phyloP scores from a whole-genome alignment of 1,139 yeast species.

The Blastobotrys capitulatus region DNA sequence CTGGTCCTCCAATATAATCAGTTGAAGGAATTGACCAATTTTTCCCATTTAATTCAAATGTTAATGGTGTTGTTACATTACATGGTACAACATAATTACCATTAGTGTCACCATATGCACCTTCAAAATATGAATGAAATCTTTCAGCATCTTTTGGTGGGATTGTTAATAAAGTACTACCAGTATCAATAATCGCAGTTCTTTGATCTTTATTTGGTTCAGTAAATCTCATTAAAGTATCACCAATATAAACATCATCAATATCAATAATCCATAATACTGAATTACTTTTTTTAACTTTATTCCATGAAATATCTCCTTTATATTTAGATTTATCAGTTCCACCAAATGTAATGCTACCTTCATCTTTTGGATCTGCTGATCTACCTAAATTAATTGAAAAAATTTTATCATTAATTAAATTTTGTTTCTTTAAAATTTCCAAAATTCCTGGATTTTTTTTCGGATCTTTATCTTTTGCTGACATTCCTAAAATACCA shows the following conservation, averaged over 20 bases:
- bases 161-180: slow-evolving; percentile 57
- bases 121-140: slow-evolving; percentile 47
- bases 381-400: slow-evolving; percentile 41
- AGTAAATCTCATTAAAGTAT: slow-evolving; percentile 33
- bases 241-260: slow-evolving; percentile 36
- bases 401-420: slow-evolving; percentile 38
- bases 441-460: slow-evolving; percentile 39
- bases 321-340: slow-evolving; percentile 37
- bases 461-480: slow-evolving; percentile 25
- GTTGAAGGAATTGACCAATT: slow-evolving; percentile 43
- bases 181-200: slow-evolving; percentile 56
- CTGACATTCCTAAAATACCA: slow-evolving; percentile 58
- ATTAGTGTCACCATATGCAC: slow-evolving; percentile 51
- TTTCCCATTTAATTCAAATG: slow-evolving; percentile 39
- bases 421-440: slow-evolving; percentile 35
- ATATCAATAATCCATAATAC: slow-evolving; percentile 54
- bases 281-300: slow-evolving; percentile 36
- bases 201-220: slow-evolving; percentile 27
- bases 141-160: slow-evolving; percentile 52
- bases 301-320: slow-evolving; percentile 42
- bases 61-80: slow-evolving; percentile 39
- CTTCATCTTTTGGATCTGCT: slow-evolving; percentile 35
- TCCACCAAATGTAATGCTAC: slow-evolving; percentile 44
- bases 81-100: slow-evolving; percentile 57
- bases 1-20: slow-evolving; percentile 46